Evolutionary conservation across 1,139 yeast genomes (phyloP).

Genomic region (Petasospora rhodanensis): DNA sequence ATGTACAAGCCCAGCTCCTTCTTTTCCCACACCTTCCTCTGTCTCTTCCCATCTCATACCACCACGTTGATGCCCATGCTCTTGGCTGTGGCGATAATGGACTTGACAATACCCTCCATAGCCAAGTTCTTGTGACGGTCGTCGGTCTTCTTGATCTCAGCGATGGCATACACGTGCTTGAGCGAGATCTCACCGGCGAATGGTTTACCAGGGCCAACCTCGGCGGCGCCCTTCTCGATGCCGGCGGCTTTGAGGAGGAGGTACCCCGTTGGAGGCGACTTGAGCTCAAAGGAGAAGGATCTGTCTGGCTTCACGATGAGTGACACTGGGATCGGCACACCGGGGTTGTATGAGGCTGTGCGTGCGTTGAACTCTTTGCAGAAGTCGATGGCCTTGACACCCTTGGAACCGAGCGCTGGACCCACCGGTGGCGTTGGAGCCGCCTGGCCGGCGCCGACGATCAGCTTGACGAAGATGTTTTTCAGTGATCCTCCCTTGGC

Average conservation of each 20-base stretch:
- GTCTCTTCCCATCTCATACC: conserved; percentile 36
- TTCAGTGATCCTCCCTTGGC: conserved; percentile 24
- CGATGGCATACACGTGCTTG: conserved; percentile 92
- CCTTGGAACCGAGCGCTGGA: conserved; percentile 97
- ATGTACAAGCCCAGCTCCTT: too few species aligned
- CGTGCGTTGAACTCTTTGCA: conserved; percentile 98
- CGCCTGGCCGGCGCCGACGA: conserved; percentile 98
- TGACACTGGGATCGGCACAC: conserved; percentile 84
- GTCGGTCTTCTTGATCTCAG: conserved; percentile 88
- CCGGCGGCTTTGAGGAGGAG: conserved; percentile 80
- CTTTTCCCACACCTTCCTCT: too few species aligned
- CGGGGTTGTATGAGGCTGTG: conserved; percentile 81
- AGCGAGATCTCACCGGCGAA: conserved; percentile 70
- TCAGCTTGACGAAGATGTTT: conserved; percentile 68
- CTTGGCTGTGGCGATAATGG: conserved; percentile 81
- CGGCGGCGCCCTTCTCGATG: conserved; percentile 70
- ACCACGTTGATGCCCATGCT: conserved; percentile 84
- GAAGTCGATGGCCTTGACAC: conserved; percentile 97
- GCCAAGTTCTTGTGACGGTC: conserved; percentile 69
- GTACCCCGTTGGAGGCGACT: conserved; percentile 92
- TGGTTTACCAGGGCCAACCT: conserved; percentile 46
- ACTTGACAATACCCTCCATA: conserved; percentile 73
- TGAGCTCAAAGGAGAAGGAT: conserved; percentile 78
- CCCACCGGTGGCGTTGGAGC: conserved; percentile 99
- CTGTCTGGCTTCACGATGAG: conserved; percentile 91